A percentile compares a stretch with the other conserved stretches of the same genome.
Evolutionary conservation across 768 basidiomycete genomes (phyloP).

Genomic region (Mycena leptocephala): DNA sequence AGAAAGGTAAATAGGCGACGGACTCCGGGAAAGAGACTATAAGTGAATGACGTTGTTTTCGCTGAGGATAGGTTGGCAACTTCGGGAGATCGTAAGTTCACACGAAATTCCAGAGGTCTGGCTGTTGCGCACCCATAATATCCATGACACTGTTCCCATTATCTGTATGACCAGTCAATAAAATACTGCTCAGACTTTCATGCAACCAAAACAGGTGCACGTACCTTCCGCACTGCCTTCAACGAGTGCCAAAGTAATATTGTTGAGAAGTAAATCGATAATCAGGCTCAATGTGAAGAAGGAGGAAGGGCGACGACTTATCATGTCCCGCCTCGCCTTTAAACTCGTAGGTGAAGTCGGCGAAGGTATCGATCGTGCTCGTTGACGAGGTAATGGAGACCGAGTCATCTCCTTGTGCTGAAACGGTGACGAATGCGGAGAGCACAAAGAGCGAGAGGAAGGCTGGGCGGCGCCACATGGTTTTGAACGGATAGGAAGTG

Average conservation of each 20-base stretch:
- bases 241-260: conserved; percentile 1
- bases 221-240: conserved; percentile 2
- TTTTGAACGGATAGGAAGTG: conserved; percentile 4
- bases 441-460: not conserved
- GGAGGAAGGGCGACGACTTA: not conserved
- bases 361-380: not conserved
- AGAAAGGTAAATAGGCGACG: not conserved
- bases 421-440: not conserved
- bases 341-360: not conserved
- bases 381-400: not conserved
- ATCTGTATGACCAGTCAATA: not conserved
- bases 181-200: not conserved
- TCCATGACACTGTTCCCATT: not conserved
- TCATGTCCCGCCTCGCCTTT: not conserved
- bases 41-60: not conserved
- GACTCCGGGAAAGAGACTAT: not conserved
- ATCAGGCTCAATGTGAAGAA: not conserved
- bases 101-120: not conserved
- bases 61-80: conserved; percentile 1
- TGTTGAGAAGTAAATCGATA: not conserved
- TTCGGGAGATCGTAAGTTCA: not conserved
- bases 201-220: not conserved
- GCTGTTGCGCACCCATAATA: no score
- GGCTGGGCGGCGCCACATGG: conserved; percentile 8
- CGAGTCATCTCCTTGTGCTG: not conserved